These are phyloP conservation scores for Saraca asoca DNA, from an alignment of 331 rosid species.

Conservation along the genomic window DNA sequence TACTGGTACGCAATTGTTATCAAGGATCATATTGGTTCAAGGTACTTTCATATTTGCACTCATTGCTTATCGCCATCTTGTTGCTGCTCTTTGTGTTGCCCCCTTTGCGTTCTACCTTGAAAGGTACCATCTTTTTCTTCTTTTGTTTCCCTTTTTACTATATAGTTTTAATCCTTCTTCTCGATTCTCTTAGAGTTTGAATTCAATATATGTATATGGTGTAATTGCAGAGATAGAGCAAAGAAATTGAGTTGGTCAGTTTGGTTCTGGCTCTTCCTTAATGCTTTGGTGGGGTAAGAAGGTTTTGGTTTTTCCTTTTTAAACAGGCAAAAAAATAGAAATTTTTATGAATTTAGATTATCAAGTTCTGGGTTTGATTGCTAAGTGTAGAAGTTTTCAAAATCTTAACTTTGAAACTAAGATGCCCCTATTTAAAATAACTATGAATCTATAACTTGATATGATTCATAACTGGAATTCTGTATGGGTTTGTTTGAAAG, in stretches of 20 bases:
- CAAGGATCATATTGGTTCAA: slow-evolving; percentile 43
- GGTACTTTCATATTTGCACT: slow-evolving; percentile 68
- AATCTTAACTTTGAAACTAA: too few relatives aligned
- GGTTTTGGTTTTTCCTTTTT: neutral
- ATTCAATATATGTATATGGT: neutral
- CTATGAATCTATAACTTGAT: too few relatives aligned
- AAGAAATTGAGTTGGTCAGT: slow-evolving; percentile 44
- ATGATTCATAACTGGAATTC: too few relatives aligned
- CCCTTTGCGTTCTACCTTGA: slow-evolving; percentile 68
- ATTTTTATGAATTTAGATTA: neutral
- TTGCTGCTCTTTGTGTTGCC: slow-evolving; percentile 67
- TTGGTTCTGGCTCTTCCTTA: slow-evolving; percentile 63
- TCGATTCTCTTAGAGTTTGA: neutral
- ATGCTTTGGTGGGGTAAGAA: slow-evolving; percentile 56
- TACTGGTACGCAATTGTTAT: slow-evolving; percentile 60
- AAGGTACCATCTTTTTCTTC: slow-evolving; percentile 34
- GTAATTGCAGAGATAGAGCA: slow-evolving; percentile 43
- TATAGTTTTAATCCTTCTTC: neutral
- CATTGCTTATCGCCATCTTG: slow-evolving; percentile 51
- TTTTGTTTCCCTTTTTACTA: neutral
- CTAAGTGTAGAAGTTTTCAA: too few relatives aligned
- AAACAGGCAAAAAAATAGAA: too few relatives aligned
- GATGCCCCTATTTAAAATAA: too few relatives aligned
- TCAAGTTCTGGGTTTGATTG: too few relatives aligned
- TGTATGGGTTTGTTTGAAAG: too few relatives aligned